Conservation (phyloP, 2,329 filamentous ascomycete species). For the Curvularia spicifera region DNA sequence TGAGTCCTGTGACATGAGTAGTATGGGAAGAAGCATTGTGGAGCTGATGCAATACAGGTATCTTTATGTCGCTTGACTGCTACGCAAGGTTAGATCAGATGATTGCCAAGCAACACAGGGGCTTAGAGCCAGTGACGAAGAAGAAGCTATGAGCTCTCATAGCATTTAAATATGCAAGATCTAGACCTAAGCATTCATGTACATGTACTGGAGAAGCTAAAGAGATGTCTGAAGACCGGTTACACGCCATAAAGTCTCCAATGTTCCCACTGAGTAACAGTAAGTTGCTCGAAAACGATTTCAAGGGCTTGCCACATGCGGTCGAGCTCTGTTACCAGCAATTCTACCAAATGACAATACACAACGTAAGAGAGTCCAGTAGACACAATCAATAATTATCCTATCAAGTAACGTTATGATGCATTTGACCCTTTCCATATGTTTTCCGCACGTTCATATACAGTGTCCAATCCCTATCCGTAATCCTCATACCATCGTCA, state of each 20-base stretch:
- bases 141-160: conserved; percentile 34
- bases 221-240: not conserved
- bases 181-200: not conserved
- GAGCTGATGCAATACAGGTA: conserved; percentile 19
- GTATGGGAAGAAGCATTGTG: not conserved
- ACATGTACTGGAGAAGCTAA: not conserved
- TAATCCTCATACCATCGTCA: not conserved
- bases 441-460: not conserved
- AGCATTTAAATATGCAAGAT: not conserved
- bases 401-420: not conserved
- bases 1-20: not conserved
- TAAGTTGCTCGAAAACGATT: not conserved
- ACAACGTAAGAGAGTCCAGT: not conserved
- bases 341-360: no score
- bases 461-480: not conserved
- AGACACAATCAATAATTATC: not conserved
- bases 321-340: not conserved
- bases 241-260: not conserved
- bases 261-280: not conserved
- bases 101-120: conserved; percentile 32
- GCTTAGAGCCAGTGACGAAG: conserved; percentile 36
- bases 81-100: conserved; percentile 43
- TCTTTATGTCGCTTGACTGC: conserved; percentile 48
- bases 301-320: no score
- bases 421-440: not conserved